Evolutionary conservation across 208 protist genomes (phyloP), one percentile per base, ranked within the genome.

Genomic region (Crithidia sp.): DNA sequence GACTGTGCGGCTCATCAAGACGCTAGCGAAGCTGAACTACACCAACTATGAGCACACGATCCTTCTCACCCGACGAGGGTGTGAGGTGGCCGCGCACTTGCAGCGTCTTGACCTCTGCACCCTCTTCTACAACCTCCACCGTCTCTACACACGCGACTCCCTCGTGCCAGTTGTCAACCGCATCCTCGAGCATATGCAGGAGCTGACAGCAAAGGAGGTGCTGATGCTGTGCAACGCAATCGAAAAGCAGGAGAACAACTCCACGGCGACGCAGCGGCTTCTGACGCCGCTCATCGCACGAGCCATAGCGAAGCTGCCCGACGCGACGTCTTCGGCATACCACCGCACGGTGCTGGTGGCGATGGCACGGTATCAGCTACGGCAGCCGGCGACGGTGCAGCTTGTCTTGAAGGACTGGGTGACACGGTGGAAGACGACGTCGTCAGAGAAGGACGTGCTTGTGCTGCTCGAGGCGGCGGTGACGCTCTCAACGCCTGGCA

Each of bases 81-180:
- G 90, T 60, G 89, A 94, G 66, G 81, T 97, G 45, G 84, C 83
- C 10, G 60, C 45, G 5, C 77, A 86, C 43, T 58, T 95, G 10
- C 74, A 76, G 5, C 47, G 40, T 2, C 67, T 53, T 2, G 89
- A 95, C 39, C 60, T 88, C 13, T 92, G 89, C 69, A 65, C 75
- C 19, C 81, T 94, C 6, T 94, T 89, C 64, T 89, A 85, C 67
- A 95, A 94, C 67, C 79, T 97, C 14, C 82, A 85, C 55, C 91
- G 83, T 56, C 75, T 97, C 41, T 66, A 88, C 62, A 91, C 79
- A 10, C 81, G 88, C 36, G 93, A 97, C 72, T 97, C 93, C 0
- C 77, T 93, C 37, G 76, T 84, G 45, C 71, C 93, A 7, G 80
- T 97, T 67, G 86, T 91, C 4, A 91, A 93, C 53, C 84, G 71